Evolutionary conservation across 2,329 filamentous ascomycete genomes (phyloP).

Genomic region (Calonectria ilicicola): DNA sequence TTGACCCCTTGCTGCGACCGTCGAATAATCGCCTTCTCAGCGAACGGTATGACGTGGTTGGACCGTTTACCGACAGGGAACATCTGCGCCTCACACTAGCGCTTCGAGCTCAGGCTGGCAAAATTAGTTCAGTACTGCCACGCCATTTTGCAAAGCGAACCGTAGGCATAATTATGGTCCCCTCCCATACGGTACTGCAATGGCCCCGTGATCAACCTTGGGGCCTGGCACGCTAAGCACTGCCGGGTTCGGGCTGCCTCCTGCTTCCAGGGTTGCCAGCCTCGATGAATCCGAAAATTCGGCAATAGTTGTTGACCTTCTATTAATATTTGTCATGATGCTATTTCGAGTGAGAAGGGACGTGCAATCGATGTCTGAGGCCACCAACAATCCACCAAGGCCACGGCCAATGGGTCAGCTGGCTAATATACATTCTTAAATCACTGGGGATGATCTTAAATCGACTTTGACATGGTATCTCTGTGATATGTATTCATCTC

Average conservation of each 20-base stretch:
- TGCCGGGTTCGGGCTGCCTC: background rate
- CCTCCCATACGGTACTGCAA: background rate
- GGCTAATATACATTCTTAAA: background rate
- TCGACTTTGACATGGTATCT: background rate
- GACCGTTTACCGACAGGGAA: constrained; percentile 6
- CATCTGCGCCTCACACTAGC: constrained; percentile 13
- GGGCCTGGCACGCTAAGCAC: background rate
- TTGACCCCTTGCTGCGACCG: constrained; percentile 1
- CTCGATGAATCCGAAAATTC: background rate
- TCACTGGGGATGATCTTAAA: background rate
- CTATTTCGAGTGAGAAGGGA: background rate
- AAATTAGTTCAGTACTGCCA: background rate
- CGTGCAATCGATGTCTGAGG: too few species aligned
- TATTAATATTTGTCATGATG: background rate
- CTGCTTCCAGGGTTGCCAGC: background rate
- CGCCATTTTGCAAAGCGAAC: background rate
- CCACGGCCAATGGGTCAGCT: too few species aligned
- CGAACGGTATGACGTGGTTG: constrained; percentile 21
- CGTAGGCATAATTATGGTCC: background rate
- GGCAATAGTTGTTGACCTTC: background rate
- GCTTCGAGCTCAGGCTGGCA: background rate
- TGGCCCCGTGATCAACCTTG: background rate
- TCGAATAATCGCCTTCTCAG: constrained; percentile 1
- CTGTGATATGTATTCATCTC: background rate
- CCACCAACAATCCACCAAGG: too few species aligned